Conservation (phyloP, 768 basidiomycete genomes). For the Mycena epipterygia region DNA sequence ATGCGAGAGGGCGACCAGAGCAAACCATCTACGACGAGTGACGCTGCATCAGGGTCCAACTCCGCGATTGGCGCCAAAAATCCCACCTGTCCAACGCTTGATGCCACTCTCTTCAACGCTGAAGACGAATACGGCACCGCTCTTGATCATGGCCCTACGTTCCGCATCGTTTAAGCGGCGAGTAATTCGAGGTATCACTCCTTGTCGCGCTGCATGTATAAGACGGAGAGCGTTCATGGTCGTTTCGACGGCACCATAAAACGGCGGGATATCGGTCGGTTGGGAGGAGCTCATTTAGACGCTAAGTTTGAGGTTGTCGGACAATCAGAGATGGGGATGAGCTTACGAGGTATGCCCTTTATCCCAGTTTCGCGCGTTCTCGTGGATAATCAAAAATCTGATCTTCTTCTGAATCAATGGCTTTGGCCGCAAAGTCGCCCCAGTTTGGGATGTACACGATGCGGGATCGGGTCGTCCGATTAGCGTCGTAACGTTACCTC, state of each 20-base stretch:
- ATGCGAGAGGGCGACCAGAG: constrained; percentile 90
- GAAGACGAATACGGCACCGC: constrained; percentile 87
- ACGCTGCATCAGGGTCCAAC: constrained; percentile 29
- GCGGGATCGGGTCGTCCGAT: constrained; percentile 55
- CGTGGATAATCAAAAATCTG: constrained; percentile 55
- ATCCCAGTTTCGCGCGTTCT: constrained; percentile 54
- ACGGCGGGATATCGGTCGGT: constrained; percentile 70
- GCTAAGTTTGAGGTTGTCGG: constrained; percentile 70
- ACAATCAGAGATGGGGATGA: constrained; percentile 60
- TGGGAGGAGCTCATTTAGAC: constrained; percentile 57
- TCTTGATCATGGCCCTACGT: constrained; percentile 72
- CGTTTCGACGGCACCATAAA: constrained; percentile 85
- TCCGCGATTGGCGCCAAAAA: constrained; percentile 29
- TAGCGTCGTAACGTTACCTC: constrained; percentile 55
- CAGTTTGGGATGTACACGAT: constrained; percentile 46
- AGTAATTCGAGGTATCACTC: constrained; percentile 86
- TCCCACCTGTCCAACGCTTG: constrained; percentile 84
- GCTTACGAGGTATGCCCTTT: constrained; percentile 60
- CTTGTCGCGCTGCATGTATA: constrained; percentile 85
- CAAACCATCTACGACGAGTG: constrained; percentile 60
- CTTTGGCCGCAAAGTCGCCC: constrained; percentile 53
- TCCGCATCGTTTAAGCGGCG: constrained; percentile 89
- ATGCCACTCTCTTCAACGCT: constrained; percentile 91
- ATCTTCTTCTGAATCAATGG: constrained; percentile 45
- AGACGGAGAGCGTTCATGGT: constrained; percentile 86